A percentile compares a stretch with the other conserved stretches of the same genome.
These are phyloP conservation scores for Quercus gilva DNA, from an alignment of 306 rosid species.

Conservation along the genomic window DNA sequence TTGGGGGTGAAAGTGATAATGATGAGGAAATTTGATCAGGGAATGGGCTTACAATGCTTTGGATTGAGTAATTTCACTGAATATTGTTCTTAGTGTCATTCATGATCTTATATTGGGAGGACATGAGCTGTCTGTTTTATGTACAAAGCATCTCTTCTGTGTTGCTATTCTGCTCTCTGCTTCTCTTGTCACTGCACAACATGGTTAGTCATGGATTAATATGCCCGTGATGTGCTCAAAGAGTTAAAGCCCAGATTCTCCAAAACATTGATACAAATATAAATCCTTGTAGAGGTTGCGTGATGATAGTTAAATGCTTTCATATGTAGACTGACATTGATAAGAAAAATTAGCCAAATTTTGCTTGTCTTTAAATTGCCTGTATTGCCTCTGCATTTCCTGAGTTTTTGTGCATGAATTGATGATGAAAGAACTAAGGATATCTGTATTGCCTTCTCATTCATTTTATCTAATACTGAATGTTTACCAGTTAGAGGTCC, in stretches of 20 bases:
- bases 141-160: neutral
- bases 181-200: neutral
- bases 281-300: neutral
- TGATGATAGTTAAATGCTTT: neutral
- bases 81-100: neutral
- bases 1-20: slow-evolving; percentile 68
- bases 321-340: neutral
- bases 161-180: neutral
- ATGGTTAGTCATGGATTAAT: neutral
- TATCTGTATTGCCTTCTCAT: neutral
- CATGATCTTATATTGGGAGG: neutral
- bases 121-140: neutral
- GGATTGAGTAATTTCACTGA: neutral
- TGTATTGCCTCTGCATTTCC: neutral
- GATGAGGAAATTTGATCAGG: slow-evolving; percentile 48
- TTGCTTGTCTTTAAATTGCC: neutral
- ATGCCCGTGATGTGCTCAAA: neutral
- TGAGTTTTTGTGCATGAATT: neutral
- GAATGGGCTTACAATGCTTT: neutral
- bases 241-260: neutral
- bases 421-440: neutral
- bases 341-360: neutral
- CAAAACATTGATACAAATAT: neutral
- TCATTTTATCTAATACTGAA: neutral
- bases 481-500: no score